Base-by-base conservation (phyloP, 768 basidiomycete species). In the Leccinum longicurvipes region DNA sequence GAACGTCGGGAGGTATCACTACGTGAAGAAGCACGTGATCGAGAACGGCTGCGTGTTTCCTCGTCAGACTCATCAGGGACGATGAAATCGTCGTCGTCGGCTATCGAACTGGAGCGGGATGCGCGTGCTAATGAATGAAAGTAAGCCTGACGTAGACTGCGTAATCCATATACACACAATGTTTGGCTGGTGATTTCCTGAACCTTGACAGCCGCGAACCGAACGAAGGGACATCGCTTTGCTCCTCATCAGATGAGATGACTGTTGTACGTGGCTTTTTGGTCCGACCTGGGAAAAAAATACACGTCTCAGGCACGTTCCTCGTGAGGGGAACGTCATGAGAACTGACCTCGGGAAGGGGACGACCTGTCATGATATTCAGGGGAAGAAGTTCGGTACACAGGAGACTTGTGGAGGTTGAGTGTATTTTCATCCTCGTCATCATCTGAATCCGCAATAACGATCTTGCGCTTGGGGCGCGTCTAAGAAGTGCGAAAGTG, bases 11-110 rank as follows among this genome's bases (percentile, higher is more conserved):
- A 56, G 58, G 71, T 28, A 45, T 54, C 63, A 17, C 61, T 62
- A 25, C 73, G 74, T 17, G 81, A 82, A 1, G 83, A 81, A 17
- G 73, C 71, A 44, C 80, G 80, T 41, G 85, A 84, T 4, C 78
- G 79, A 11, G 77, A 75, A 19, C 51, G 85, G 74, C 61, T 72
- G 31, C 72, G 77, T 8, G 68, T 68, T 25, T 86, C 86, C 2
- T 76, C 77, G 23, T 86, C 87, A 11, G 82, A 82, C 44, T 84
- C 84, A 44, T 83, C 83, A 19, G 85, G 81, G 36, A 80, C 85
- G 62, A 90, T 79, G 64, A 92, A 91, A 56, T 89, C 82, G 60
- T 80, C 86, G 49, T 90, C 85, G 58, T 89, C 86, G 49, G 79
- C 82, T 29, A 63, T 76, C 58, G 74, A 71, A 50, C 63, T 63